Base-by-base conservation (phyloP, 2,329 filamentous ascomycete species). In the Emergomyces orientalis region DNA sequence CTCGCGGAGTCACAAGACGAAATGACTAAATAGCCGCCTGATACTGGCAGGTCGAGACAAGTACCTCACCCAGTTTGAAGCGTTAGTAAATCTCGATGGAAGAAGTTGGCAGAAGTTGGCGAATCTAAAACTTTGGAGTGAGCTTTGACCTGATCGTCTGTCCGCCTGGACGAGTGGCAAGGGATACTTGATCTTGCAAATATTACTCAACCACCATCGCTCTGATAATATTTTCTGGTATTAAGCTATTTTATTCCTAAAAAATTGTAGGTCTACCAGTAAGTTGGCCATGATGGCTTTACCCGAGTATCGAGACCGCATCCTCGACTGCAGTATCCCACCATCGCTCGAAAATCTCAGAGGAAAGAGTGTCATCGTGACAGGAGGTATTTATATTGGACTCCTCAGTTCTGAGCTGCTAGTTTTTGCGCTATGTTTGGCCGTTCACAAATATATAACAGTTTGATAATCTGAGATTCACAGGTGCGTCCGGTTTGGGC, bases 311-410 rank as follows among this genome's bases (percentile, higher is more conserved):
- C 7, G 62, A 34, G n/a, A 59, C 32, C 8, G 34, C 19, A 27
- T 61, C 1, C 41, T 65, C 19, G 61, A 65, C 30, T 61, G 57
- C 55, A 65, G 54, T 19, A 55, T 62, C 25, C 59, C 56, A 11
- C 55, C 62, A 22, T 37, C 59, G n/a, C 25, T 59, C 19, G 60
- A 61, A 22, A 62, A 47, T 32, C 52, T 65, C 45, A 34, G 25
- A 30, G 63, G 59, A 14, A 65, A 64, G 25, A 64, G 63, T 55
- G 61, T 62, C 14, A 60, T 65, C 39, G 41, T 65, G 32, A 64
- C 62, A 25, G 64, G 64, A 32, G 64, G 64, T 65, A 65, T 41
- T 54, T 47, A 56, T 59, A 25, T 25, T 22, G 43, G 57, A 62
- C 34, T 25, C 27, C 5, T 54, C 25, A 19, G 14, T 13, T 37